Percentiles rank a stretch among this genome's conserved stretches.
Evolutionary conservation across 2,329 filamentous ascomycete species (phyloP).

Genomic region (Chrysoporthe deuterocubensis): DNA sequence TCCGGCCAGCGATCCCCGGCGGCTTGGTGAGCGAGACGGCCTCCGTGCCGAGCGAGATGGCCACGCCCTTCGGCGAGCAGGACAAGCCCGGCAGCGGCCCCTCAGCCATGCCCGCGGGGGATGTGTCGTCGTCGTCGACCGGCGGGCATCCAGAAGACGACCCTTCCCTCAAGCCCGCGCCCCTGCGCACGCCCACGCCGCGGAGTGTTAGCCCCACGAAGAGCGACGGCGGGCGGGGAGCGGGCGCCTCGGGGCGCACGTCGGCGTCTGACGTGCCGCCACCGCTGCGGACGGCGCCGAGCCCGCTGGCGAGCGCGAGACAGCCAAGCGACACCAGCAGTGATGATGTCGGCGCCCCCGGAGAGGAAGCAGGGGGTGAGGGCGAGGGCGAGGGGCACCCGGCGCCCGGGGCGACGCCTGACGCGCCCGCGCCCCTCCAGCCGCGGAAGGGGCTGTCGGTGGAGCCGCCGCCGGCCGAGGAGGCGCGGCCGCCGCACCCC

Average conservation of each 20-base stretch:
- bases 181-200: conserved; percentile 23
- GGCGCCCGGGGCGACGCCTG: conserved; percentile 27
- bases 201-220: conserved; percentile 17
- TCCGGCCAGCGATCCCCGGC: conserved; percentile 38
- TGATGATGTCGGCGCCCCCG: background rate
- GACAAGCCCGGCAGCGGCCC: conserved; percentile 1
- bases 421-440: conserved; percentile 51
- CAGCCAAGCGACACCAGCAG: background rate
- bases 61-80: conserved; percentile 17
- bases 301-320: background rate
- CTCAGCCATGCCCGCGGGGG: conserved; percentile 12
- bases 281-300: conserved; percentile 16
- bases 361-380: background rate
- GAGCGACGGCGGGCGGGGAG: conserved; percentile 9
- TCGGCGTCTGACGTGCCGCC: conserved; percentile 19
- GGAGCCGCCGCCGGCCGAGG: conserved; percentile 36
- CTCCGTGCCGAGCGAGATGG: conserved; percentile 30
- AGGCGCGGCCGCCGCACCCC: conserved; percentile 40
- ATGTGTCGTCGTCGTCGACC: conserved; percentile 18
- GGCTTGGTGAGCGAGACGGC: conserved; percentile 39
- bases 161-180: conserved; percentile 20
- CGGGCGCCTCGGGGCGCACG: conserved; percentile 4
- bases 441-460: conserved; percentile 38
- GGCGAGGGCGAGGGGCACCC: conserved; percentile 20
- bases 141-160: conserved; percentile 23